Evolutionary conservation across 2,329 filamentous ascomycete genomes (phyloP), one percentile per base, ranked within the genome.

Genomic region (Aspergillus pseudoglaucus): DNA sequence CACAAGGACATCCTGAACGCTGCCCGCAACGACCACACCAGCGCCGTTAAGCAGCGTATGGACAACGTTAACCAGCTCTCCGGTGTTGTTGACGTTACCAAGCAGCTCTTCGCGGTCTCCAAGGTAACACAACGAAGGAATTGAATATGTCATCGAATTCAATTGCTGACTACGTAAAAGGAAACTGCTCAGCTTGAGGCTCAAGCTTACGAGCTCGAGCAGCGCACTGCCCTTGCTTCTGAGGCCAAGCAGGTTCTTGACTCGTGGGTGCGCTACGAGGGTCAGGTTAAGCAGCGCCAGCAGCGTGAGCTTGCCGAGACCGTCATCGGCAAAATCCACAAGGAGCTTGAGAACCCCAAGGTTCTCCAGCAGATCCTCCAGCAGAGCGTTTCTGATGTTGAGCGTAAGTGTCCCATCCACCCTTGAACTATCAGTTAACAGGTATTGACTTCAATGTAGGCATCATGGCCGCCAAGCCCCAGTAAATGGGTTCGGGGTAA

Each of bases 341-440:
- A 97, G 84, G 91, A 97, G 81, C 84, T 98, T 50, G 88, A 96
- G 82, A 96, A 87, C 82, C 93, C 94, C 72, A 97, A 90, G 83
- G 81, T 85, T 59, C 84, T 98, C 64, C 89, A 96, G 81, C 90
- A 96, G 79, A 96, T 98, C 66, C 84, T 98, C 62, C 87, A 93
- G 78, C 93, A 98, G 82, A 95, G 90, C 73, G 82, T 98, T 66
- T 76, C 86, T 57, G 93, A 98, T 74, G 85, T 98, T 69, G 93
- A 98, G 84, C 91, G 90, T 96, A 79, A 71, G 82, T 70, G 6
- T 22, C 6, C 6, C 6, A 5, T 5, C 7, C 23, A 47, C 33
- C 15, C 25, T 3, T 32, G 15, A 7, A n/a, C 14, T 4, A 7
- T 35, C 10, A 10, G 10, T 2, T 14, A 35, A 20, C 37, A 39